Evolutionary conservation across 106 monocot species (phyloP), one percentile per base, ranked within the genome.

Genomic region (Dactylorhiza incarnata): DNA sequence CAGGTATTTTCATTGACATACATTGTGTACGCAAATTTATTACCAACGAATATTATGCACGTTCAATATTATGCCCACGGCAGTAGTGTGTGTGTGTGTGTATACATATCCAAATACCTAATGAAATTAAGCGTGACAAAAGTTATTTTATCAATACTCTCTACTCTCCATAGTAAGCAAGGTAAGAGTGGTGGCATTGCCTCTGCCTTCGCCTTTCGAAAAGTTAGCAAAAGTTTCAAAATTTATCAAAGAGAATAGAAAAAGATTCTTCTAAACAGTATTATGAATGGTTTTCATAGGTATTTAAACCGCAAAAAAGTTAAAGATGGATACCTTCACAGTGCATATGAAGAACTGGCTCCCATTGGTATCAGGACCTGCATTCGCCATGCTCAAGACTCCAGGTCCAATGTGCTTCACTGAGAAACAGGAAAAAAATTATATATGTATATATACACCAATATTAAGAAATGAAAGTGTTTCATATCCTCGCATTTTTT

Each of bases 301-400:
- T 0, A 46, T 45, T 68, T 70, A 70, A 17, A 70, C 7, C 26
- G 8, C 26, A 67, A 29, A 65, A 29, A 65, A 25, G 29, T 59
- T 65, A 65, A 26, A 65, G 29, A 65, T 12, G 49, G 23, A 37
- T 52, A 94, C 94, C 89, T 94, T 94, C 23, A 87, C 83, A 10
- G 94, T 94, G 82, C 89, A 89, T 67, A 94, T 85, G 71, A 94
- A 94, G 77, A 94, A 94, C 73, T 94, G 94, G 85, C 94, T 94
- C 1, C 94, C 81, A 76, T 94, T 94, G 4, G 94, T 90, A 63
- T 91, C 77, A 13, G 88, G 90, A 0, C 94, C 94, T 24, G 90
- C 90, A 77, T 94, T 94, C 63, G 94, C 94, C 94, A 94, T 94
- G 89, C 91, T 94, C 24, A 94, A 44, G 0, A 94, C 89, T 80